phyloP scores from a whole-genome alignment of 495 filamentous ascomycete genomes.

The Tuber umbilicatum region DNA sequence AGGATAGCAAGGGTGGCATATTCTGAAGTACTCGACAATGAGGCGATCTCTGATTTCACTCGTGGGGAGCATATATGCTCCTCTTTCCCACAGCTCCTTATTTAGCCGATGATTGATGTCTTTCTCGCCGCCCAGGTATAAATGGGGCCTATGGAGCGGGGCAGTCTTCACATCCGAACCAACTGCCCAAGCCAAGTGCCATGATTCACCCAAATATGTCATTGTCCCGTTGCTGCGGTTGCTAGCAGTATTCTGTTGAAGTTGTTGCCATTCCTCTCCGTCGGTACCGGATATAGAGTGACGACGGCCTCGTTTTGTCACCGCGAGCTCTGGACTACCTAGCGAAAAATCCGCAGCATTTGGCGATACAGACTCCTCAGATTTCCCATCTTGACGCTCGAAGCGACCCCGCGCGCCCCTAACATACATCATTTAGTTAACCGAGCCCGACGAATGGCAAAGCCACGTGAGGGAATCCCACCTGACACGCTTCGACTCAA shows the following conservation, averaged over 20 bases:
- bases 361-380: not conserved
- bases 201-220: constrained; percentile 27
- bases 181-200: constrained; percentile 25
- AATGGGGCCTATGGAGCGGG: constrained; percentile 16
- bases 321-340: not conserved
- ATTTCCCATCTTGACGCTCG: constrained; percentile 21
- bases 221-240: constrained; percentile 17
- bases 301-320: not conserved
- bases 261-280: constrained; percentile 19
- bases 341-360: not conserved
- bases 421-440: not conserved
- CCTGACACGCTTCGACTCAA: constrained; percentile 26
- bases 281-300: constrained; percentile 22
- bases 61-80: constrained; percentile 22
- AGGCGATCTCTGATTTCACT: constrained; percentile 19
- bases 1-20: constrained; percentile 21
- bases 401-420: constrained; percentile 29
- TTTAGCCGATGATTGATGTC: constrained; percentile 20
- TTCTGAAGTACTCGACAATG: constrained; percentile 20
- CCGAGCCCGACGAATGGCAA: not conserved
- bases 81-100: constrained; percentile 21
- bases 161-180: constrained; percentile 1
- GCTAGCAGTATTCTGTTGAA: constrained; percentile 14
- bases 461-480: not conserved
- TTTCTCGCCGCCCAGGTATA: constrained; percentile 12